Conservation (phyloP, 1,139 yeast species). For the Scheffersomyces titani region DNA sequence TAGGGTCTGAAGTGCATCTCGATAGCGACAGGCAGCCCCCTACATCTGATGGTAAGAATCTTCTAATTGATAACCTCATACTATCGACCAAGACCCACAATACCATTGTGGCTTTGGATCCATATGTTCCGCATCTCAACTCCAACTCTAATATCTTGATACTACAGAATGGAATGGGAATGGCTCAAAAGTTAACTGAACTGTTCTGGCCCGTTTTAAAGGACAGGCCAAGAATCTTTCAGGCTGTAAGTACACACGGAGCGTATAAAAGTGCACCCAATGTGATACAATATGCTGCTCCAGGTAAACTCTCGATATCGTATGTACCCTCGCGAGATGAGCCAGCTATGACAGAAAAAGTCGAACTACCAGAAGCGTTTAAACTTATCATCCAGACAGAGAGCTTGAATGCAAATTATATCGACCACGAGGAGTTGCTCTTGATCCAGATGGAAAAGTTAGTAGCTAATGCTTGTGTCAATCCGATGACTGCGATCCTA, state of each 20-base stretch:
- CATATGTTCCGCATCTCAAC: conserved; percentile 41
- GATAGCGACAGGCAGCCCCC: conserved; percentile 13
- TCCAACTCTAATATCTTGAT: conserved; percentile 57
- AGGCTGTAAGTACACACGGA: conserved; percentile 85
- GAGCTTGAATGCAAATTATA: conserved; percentile 41
- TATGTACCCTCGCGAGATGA: conserved; percentile 12
- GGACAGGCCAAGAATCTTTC: conserved; percentile 58
- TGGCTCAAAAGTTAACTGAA: conserved; percentile 52
- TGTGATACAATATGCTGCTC: conserved; percentile 65
- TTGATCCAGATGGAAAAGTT: conserved; percentile 74
- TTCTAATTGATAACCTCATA: conserved; percentile 51
- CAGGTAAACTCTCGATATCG: conserved; percentile 59
- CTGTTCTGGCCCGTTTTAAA: conserved; percentile 53
- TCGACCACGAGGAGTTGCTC: conserved; percentile 56
- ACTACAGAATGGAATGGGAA: conserved; percentile 81
- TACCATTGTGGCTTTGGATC: conserved; percentile 46
- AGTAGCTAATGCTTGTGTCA: conserved; percentile 71
- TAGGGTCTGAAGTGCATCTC: conserved; percentile 12
- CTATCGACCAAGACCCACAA: conserved; percentile 68
- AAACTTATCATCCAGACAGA: conserved; percentile 29
- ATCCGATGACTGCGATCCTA: conserved; percentile 68
- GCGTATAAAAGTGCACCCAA: conserved; percentile 51
- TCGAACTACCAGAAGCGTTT: conserved; percentile 31
- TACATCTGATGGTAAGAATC: conserved; percentile 5
- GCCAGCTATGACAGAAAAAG: conserved; percentile 1